These are phyloP conservation scores for Coemansia sp. DNA, from an alignment of 192 early-diverging fungal species.

Conservation along the genomic window DNA sequence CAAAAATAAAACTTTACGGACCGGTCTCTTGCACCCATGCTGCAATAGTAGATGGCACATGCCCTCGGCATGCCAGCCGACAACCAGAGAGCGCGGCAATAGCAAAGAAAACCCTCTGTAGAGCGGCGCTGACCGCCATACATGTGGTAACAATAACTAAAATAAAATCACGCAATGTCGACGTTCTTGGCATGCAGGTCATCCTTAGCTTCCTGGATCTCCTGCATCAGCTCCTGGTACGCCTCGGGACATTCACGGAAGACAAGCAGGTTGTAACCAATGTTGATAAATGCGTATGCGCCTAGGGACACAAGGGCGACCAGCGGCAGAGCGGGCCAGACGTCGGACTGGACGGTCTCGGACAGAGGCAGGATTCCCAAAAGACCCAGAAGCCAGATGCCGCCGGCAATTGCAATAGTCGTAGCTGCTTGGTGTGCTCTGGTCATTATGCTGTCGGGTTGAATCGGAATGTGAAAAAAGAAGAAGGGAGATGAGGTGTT, in stretches of 20 bases:
- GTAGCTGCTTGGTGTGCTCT: constrained; percentile 22
- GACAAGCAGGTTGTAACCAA: constrained; percentile 82
- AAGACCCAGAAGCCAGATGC: constrained; percentile 33
- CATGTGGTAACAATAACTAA: background rate
- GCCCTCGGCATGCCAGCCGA: too few relatives aligned
- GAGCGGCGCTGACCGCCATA: too few relatives aligned
- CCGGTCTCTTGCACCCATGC: too few relatives aligned
- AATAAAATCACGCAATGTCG: constrained; percentile 20
- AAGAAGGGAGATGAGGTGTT: too few relatives aligned
- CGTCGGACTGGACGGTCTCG: constrained; percentile 25
- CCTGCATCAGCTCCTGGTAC: constrained; percentile 74
- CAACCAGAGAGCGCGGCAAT: too few relatives aligned
- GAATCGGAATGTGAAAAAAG: background rate
- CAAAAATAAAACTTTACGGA: too few relatives aligned
- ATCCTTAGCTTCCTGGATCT: constrained; percentile 78
- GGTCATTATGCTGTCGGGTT: constrained; percentile 20
- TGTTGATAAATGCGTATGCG: constrained; percentile 81
- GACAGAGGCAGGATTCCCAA: constrained; percentile 35
- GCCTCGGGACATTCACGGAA: constrained; percentile 95
- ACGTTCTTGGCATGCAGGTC: constrained; percentile 75
- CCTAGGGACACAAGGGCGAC: constrained; percentile 73
- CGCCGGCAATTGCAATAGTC: constrained; percentile 15
- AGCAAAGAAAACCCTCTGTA: too few relatives aligned
- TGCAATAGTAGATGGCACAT: too few relatives aligned
- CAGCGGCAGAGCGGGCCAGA: constrained; percentile 47